These are phyloP conservation scores for Hanseniaspora uvarum DNA, from an alignment of 1,139 yeast genomes.

Conservation along the genomic window DNA sequence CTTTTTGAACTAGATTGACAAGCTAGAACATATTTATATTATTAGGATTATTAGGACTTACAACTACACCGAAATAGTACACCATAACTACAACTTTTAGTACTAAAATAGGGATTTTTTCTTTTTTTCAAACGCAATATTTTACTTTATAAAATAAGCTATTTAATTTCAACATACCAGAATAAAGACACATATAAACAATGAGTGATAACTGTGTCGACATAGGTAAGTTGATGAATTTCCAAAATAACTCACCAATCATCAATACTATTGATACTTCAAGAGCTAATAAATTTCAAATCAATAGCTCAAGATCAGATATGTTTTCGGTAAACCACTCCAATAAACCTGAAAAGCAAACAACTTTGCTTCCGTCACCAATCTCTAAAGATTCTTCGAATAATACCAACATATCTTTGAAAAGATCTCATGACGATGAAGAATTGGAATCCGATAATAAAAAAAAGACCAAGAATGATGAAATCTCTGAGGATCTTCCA, in stretches of 20 bases:
- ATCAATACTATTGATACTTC: not conserved
- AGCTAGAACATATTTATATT: not conserved
- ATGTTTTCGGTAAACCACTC: constrained; percentile 28
- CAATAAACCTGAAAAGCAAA: constrained; percentile 21
- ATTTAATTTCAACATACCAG: not conserved
- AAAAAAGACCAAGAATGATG: not conserved
- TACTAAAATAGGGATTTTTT: not conserved
- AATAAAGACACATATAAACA: not conserved
- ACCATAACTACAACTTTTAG: not conserved
- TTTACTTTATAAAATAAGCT: not conserved
- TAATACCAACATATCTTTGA: constrained; percentile 23
- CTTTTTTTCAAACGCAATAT: not conserved
- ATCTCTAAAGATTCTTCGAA: constrained; percentile 13
- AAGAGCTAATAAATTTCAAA: not conserved
- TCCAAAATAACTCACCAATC: not conserved
- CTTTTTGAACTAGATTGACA: not conserved
- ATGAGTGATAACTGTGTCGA: constrained; percentile 4
- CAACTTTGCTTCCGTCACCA: constrained; percentile 8
- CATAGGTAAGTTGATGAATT: not conserved
- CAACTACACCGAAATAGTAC: not conserved
- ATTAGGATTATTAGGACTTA: not conserved
- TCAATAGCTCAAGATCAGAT: constrained; percentile 45
- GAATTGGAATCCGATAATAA: constrained; percentile 10
- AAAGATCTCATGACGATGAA: constrained; percentile 24
- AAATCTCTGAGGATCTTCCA: not conserved